phyloP scores from a whole-genome alignment of 768 basidiomycete genomes.

The Tylopilus vinaceipallidus region DNA sequence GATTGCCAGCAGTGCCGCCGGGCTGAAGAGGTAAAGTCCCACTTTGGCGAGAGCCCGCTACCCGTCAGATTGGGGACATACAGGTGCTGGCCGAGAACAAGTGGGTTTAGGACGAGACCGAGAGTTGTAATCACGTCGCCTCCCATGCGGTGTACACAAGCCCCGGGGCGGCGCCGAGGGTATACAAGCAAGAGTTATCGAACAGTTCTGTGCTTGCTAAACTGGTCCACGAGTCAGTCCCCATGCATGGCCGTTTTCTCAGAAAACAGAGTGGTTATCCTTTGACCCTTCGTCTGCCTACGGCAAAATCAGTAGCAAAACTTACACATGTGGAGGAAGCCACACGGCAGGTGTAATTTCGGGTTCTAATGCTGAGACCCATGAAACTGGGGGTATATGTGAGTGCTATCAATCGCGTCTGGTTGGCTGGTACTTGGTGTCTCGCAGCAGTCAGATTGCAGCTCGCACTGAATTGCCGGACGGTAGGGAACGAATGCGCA shows the following conservation, averaged over 20 bases:
- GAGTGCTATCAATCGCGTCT: conserved; percentile 38
- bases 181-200: conserved; percentile 51
- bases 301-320: background rate
- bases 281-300: too few relatives aligned
- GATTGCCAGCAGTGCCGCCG: conserved; percentile 38
- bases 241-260: too few relatives aligned
- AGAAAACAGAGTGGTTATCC: too few relatives aligned
- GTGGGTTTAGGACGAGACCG: conserved; percentile 7
- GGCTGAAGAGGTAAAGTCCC: conserved; percentile 50
- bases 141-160: conserved; percentile 34
- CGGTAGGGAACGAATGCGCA: background rate
- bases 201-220: conserved; percentile 51
- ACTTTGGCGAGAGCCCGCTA: conserved; percentile 45
- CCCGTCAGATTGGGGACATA: conserved; percentile 50
- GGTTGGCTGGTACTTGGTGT: conserved; percentile 25
- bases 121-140: conserved; percentile 12
- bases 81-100: conserved; percentile 52
- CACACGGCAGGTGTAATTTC: conserved; percentile 53
- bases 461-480: background rate
- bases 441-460: background rate
- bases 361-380: conserved; percentile 46
- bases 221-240: conserved; percentile 27
- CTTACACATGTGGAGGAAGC: conserved; percentile 45
- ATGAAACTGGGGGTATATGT: conserved; percentile 38
- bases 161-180: conserved; percentile 31